Evolutionary conservation across 805 yeast species (phyloP), one percentile per base, ranked within the genome.

Genomic region (Torulaspora franciscae): DNA sequence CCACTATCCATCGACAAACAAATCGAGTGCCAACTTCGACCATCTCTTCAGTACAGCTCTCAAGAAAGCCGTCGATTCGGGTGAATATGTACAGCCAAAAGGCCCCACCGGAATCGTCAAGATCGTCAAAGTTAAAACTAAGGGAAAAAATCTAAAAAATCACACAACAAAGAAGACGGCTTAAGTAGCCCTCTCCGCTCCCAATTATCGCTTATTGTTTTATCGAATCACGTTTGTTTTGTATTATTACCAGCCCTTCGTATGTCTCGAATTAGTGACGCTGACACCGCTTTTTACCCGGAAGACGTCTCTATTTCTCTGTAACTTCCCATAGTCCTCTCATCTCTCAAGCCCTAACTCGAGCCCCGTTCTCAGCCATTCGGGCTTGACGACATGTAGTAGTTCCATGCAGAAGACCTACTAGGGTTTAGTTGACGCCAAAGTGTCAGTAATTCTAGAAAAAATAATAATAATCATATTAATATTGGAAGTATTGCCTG

Each of bases 21-120:
- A 54, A 57, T 73, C 75, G 38, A 73, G 81, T 17, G 47, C 75
- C 41, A 81, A 77, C 65, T 87, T 87, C 62, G 95, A 86, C 62
- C 68, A 81, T 37, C 76, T 80, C 57, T 83, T 88, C 74, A 59
- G 58, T 53, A 55, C 74, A 40, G 93, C 95, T 22, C 72, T 87
- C 59, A 81, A 83, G 71, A 82, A 79, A 64, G 95, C 95, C 54
- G 91, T 88, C 48, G 79, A 76, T 49, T 64, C 79, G n/a, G 91
- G 85, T 38, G 83, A 77, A 42, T 85, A 87, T 54, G 64, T 75
- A 37, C 95, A 85, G 69, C 95, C 95, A 63, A 86, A 87, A 70
- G 95, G 95, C 38, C 83, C 95, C 14, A 54, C 69, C 8, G 64
- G 64, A 28, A 49, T 62, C 13, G 51, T 64, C 52, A 64, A 51